phyloP scores from a whole-genome alignment of 768 basidiomycete genomes.

The Leucosporidium scottii region DNA sequence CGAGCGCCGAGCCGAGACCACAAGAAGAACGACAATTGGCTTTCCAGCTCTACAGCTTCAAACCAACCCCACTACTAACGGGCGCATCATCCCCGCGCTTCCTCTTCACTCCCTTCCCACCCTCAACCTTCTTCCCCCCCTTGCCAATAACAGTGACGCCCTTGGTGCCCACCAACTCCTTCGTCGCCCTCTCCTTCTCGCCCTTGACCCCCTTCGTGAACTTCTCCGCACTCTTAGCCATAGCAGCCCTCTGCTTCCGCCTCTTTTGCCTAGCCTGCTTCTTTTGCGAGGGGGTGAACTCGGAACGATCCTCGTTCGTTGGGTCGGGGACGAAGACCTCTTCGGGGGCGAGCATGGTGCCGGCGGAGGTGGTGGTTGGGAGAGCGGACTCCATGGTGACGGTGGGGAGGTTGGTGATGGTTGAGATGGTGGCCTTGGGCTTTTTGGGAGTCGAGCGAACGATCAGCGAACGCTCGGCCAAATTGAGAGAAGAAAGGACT shows the following conservation, averaged over 20 bases:
- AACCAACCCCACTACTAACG: constrained; percentile 11
- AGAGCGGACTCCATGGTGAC: constrained; percentile 82
- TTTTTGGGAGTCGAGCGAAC: constrained; percentile 39
- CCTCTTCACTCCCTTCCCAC: constrained; percentile 19
- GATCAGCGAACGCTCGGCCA: not conserved
- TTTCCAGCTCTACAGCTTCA: constrained; percentile 26
- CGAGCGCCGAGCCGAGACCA: too few relatives aligned
- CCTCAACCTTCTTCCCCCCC: constrained; percentile 34
- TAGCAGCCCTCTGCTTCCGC: constrained; percentile 51
- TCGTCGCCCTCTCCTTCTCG: constrained; percentile 76
- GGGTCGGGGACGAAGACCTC: constrained; percentile 58
- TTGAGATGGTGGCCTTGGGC: constrained; percentile 84
- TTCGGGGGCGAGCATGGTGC: constrained; percentile 84
- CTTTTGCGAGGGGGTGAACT: constrained; percentile 81
- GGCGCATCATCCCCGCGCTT: constrained; percentile 18
- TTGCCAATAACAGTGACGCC: constrained; percentile 86
- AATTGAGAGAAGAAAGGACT: constrained; percentile 38
- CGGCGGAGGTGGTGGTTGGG: constrained; percentile 66
- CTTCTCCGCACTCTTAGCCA: constrained; percentile 59
- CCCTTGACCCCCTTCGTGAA: constrained; percentile 53
- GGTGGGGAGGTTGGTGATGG: constrained; percentile 71
- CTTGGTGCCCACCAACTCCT: constrained; percentile 71
- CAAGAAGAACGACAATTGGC: too few relatives aligned
- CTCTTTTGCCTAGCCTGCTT: constrained; percentile 51
- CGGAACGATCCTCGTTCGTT: constrained; percentile 57